Evolutionary conservation across 2,329 filamentous ascomycete species (phyloP), one percentile per base, ranked within the genome.

Genomic region (Trichoderma brevicompactum): DNA sequence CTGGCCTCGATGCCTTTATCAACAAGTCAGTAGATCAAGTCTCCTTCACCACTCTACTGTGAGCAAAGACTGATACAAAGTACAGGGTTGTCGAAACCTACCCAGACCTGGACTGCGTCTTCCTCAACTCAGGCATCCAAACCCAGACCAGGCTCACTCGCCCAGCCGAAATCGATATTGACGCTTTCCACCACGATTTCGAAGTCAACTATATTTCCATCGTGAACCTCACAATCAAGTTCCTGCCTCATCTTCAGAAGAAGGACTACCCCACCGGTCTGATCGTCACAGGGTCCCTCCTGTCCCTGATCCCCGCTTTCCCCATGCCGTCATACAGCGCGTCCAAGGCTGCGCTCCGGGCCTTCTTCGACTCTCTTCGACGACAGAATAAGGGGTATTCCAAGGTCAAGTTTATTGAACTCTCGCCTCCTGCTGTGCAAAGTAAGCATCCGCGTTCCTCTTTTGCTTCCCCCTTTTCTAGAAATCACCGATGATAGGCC

Each of bases 41-140:
- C 6, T 53, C 6, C 32, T 48, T 7, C 49, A 2, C 7, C 19
- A 5, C 7, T 34, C 15, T 23, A 10, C 3, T 2, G 5, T 9
- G 23, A 12, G 5, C 5, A 13, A 53, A 19, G 9, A 7, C 63
- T 64, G 41, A 59, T 28, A 2, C 7, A 60, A n/a, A 28, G 10
- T n/a, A 2, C 40, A 68, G 66, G 8, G 62, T 69, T 10, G 53
- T 68, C 23, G 43, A 68, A 12, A 60, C 62, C 0, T 78, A 84
- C 70, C 82, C 85, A 0, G 75, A 80, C 34, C 79, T 88, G 34
- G 85, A 87, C 73, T 81, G 79, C 68, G 72, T 88, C 36, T 73
- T 88, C 64, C 76, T 88, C 63, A 88, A 88, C 72, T 81, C 85
- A 0, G 85, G 85, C 34, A 76, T 83, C 43, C 85, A 89, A 72